Base-by-base conservation (phyloP, 345 rosid species). In the Balakata baccata region DNA sequence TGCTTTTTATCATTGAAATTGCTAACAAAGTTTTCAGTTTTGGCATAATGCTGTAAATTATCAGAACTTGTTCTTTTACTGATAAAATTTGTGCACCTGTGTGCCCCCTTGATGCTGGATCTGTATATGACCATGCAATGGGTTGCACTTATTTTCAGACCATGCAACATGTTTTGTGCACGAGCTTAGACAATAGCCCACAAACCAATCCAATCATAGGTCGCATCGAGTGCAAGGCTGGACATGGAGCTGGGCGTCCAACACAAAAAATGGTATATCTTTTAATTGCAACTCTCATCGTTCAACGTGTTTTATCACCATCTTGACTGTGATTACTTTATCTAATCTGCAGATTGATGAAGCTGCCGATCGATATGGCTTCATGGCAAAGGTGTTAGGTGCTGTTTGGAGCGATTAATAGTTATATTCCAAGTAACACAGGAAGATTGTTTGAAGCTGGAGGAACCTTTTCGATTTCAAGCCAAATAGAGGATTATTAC, bases 181-280 rank as follows among this genome's bases (percentile, higher is more conserved):
- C 89, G 18, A 87, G 97, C 83, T 68, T 89, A 82, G 88, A 90
- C 77, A 87, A 85, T 17, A 89, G 91, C 80, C 97, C 87, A 6
- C 98, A 95, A 82, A 92, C 88, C 60, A 95, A 92, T 77, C 98
- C 96, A 6, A 81, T 95, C 9, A 82, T 95, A 12, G 96, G 92
- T 65, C 92, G 91, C 41, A 92, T 95, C 7, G 99, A 95, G 71
- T 84, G 90, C 23, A 92, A 95, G 79, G 96, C 96, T 5, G 99
- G 98, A 71, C 97, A 92, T 81, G 99, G 99, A 47, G 93, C 90
- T 0, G 98, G 98, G 54, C 97, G 90, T 58, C 94, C 97, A 45
- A 95, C 97, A 0, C 80, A 91, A 80, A 95, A 95, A 79, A 75
- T 80, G 87, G 98, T 92, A 87, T 1, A 74, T 41, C 3, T 7